These are phyloP conservation scores for Talaromyces sp. DNA, from an alignment of 2,329 filamentous ascomycete species.

Conservation along the genomic window DNA sequence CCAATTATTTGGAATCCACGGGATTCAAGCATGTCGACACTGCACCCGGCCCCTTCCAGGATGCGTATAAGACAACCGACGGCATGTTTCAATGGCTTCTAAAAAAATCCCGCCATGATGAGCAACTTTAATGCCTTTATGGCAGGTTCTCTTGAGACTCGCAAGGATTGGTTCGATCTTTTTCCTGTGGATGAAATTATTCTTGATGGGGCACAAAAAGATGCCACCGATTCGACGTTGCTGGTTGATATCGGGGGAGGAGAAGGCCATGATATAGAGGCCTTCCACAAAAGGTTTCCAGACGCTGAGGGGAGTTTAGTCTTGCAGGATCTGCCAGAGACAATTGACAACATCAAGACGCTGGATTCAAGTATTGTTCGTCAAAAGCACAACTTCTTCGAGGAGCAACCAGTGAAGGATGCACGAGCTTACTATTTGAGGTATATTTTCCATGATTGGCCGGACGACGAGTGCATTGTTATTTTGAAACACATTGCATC, in stretches of 20 bases:
- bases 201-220: background rate
- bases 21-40: too few relatives aligned
- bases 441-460: constrained; percentile 23
- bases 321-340: background rate
- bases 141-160: constrained; percentile 7
- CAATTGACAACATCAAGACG: background rate
- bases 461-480: constrained; percentile 17
- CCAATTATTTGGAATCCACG: too few relatives aligned
- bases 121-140: constrained; percentile 25
- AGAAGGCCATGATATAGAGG: background rate
- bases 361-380: background rate
- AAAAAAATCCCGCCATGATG: constrained; percentile 15
- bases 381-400: constrained; percentile 16
- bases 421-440: constrained; percentile 23
- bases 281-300: background rate
- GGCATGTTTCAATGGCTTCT: constrained; percentile 24
- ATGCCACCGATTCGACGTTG: background rate
- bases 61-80: constrained; percentile 16
- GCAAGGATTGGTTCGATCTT: constrained; percentile 14
- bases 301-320: background rate
- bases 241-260: constrained; percentile 2
- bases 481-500: constrained; percentile 15
- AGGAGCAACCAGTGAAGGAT: constrained; percentile 15
- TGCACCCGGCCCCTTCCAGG: constrained; percentile 21
- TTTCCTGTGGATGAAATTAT: constrained; percentile 14